These are phyloP conservation scores for Pseudotulostoma volvatum DNA, from an alignment of 495 filamentous ascomycete species.

Conservation along the genomic window DNA sequence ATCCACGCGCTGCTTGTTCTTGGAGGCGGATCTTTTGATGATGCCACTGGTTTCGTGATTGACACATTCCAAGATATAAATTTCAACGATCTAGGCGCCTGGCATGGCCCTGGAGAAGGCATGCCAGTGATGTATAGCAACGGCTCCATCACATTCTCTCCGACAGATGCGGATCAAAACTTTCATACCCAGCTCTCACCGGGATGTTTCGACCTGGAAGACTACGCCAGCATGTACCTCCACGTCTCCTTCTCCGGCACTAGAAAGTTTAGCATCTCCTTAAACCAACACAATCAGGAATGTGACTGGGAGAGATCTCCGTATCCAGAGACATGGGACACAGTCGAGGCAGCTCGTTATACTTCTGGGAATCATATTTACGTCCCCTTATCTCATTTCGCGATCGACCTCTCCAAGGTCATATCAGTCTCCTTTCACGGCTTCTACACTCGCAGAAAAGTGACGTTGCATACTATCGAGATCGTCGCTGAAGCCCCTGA, in stretches of 20 bases:
- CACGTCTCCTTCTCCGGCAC: conserved; percentile 55
- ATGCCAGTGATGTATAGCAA: conserved; percentile 22
- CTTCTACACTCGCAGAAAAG: conserved; percentile 39
- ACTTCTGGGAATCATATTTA: conserved; percentile 39
- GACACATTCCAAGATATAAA: conserved; percentile 43
- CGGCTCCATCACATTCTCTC: conserved; percentile 37
- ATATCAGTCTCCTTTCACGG: conserved; percentile 54
- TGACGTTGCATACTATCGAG: conserved; percentile 46
- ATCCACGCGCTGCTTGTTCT: background rate
- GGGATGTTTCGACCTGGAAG: conserved; percentile 42
- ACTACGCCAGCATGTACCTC: conserved; percentile 44
- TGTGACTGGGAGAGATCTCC: conserved; percentile 45
- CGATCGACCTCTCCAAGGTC: conserved; percentile 39
- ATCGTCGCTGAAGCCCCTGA: conserved; percentile 40
- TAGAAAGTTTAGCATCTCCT: conserved; percentile 48
- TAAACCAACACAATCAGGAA: conserved; percentile 54
- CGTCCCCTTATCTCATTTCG: conserved; percentile 60
- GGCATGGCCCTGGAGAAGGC: conserved; percentile 53
- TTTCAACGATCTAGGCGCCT: conserved; percentile 49
- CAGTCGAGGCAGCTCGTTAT: conserved; percentile 43
- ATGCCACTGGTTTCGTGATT: conserved; percentile 33
- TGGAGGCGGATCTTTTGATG: background rate
- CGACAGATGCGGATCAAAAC: conserved; percentile 48
- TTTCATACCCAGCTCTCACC: conserved; percentile 49
- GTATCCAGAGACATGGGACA: conserved; percentile 60